Base-by-base conservation (phyloP, 2,329 filamentous ascomycete species). In the Colletotrichum sp. region DNA sequence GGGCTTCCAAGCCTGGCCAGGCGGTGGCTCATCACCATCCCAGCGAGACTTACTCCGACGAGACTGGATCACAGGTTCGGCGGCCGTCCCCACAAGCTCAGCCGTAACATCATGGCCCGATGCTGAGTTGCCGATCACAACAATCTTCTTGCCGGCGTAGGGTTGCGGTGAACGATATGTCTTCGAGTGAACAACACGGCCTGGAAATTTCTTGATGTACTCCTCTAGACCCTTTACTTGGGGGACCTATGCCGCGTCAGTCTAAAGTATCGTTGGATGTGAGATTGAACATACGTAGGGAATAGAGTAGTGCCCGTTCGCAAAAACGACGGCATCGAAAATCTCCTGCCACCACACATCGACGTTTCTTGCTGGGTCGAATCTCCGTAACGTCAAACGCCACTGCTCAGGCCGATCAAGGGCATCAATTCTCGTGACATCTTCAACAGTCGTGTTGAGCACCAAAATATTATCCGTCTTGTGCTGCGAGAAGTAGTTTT, bases 331-430 rank as follows among this genome's bases (percentile, higher is more conserved):
- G 1, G 86, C 86, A 62, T 88, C 86, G 36, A 90, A 91, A 0
- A 81, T 78, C 32, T 91, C 89, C 64, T 88, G 83, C 89, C 90
- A 90, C 90, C 90, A 91, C 1, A 86, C 62, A 72, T 92, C 90
- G 0, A 88, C 82, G 10, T 85, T 81, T 3, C 83, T 82, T 2
- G 84, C 78, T 0, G 84, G 77, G 67, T 91, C 88, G 57, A 89
- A 82, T 73, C 85, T 86, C 12, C 89, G 83, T 2, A 91, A 81
- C 0, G 86, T 89, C 15, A 91, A 78, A 28, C 82, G 87, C 89
- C 89, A 91, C 13, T 81, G 78, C 10, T 85, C 78, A 0, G 59
- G 69, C 0, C 72, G 78, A 0, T 73, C 76, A 3, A 77, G 34
- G 0, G 70, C 39, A 0, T 80, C 77, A 1, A 88, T 76, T 15